Evolutionary conservation across 805 yeast species (phyloP).

Genomic region (Schwanniomyces vanrijiae): DNA sequence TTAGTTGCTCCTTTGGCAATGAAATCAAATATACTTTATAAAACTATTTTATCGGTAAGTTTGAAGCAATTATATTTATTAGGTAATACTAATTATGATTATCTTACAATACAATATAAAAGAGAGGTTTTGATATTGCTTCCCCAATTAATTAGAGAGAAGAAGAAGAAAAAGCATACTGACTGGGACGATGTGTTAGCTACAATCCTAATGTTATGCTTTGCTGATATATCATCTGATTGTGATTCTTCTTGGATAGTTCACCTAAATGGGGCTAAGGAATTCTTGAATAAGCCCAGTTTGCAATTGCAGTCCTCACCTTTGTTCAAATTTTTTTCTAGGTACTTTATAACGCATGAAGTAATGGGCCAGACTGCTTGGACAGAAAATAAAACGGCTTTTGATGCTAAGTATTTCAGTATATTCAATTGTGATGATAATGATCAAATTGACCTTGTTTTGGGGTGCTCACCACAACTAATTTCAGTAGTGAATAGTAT

Average conservation of each 20-base stretch:
- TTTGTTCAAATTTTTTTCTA: slow-evolving; percentile 32
- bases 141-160: slow-evolving; percentile 26
- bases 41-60: slow-evolving; percentile 34
- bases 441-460: slow-evolving; percentile 34
- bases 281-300: slow-evolving; percentile 23
- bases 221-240: slow-evolving; percentile 40
- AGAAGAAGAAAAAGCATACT: slow-evolving; percentile 14
- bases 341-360: slow-evolving; percentile 42
- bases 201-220: slow-evolving; percentile 38
- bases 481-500: slow-evolving; percentile 35
- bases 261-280: slow-evolving; percentile 37
- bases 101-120: slow-evolving; percentile 24
- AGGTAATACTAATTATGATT: slow-evolving; percentile 24
- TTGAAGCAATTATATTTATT: slow-evolving; percentile 33
- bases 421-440: slow-evolving; percentile 31
- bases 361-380: slow-evolving; percentile 46
- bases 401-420: slow-evolving; percentile 28
- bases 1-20: slow-evolving; percentile 37
- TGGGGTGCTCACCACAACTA: slow-evolving; percentile 41
- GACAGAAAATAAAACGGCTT: slow-evolving; percentile 20
- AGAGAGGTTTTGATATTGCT: slow-evolving; percentile 26
- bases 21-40: slow-evolving; percentile 29
- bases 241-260: slow-evolving; percentile 40
- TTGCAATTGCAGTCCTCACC: slow-evolving; percentile 22
- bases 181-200: slow-evolving; percentile 44